phyloP scores from a whole-genome alignment of 305 asterid species.

The Rubia balearica region DNA sequence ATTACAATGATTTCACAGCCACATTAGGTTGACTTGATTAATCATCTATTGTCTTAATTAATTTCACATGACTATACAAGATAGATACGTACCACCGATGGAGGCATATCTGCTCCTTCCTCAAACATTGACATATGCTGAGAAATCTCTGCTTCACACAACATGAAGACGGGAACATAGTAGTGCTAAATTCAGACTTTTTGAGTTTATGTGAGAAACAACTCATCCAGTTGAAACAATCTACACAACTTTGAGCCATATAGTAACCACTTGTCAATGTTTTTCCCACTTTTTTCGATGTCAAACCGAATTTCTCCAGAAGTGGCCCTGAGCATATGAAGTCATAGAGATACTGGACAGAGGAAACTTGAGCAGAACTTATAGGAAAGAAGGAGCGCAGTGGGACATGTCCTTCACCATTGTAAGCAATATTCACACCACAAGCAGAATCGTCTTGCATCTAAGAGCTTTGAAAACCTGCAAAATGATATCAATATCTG shows the following conservation, averaged over 20 bases:
- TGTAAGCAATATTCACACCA: constrained; percentile 20
- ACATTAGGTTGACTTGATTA: constrained; percentile 5
- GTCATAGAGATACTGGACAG: constrained; percentile 62
- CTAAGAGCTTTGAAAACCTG: constrained; percentile 61
- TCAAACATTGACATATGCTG: constrained; percentile 48
- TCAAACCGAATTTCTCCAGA: constrained; percentile 46
- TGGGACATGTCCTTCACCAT: constrained; percentile 36
- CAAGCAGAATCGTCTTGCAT: constrained; percentile 37
- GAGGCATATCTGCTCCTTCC: constrained; percentile 70
- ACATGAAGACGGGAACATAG: constrained; percentile 85
- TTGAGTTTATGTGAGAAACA: constrained; percentile 64
- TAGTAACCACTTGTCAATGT: constrained; percentile 77
- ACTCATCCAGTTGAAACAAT: constrained; percentile 68
- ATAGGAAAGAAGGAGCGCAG: constrained; percentile 36
- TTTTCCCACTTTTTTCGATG: constrained; percentile 60
- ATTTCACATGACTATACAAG: constrained; percentile 7
- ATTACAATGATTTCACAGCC: constrained; percentile 17
- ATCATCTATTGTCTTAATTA: neutral
- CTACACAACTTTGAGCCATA: constrained; percentile 78
- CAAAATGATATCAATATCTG: constrained; percentile 9
- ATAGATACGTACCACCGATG: constrained; percentile 66
- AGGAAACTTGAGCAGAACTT: constrained; percentile 45
- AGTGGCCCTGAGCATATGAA: constrained; percentile 85
- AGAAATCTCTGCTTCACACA: constrained; percentile 85
- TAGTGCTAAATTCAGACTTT: constrained; percentile 81